A percentile compares a stretch with the other conserved stretches of the same genome.
Conservation (phyloP, 257 asterid species). For the Solanum tacnaense region DNA sequence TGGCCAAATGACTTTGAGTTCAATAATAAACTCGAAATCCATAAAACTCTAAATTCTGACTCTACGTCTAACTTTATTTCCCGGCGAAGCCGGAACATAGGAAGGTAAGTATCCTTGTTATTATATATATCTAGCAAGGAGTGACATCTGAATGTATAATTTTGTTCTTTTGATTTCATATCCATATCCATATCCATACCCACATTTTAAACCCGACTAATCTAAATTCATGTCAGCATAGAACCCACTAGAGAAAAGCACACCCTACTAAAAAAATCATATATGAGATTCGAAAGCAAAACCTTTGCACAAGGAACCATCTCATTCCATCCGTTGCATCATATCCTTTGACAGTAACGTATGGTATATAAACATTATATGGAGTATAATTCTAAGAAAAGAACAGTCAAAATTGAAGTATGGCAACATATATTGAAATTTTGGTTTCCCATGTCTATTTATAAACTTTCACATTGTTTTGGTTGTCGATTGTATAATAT, state of each 20-base stretch:
- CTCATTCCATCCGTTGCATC: neutral
- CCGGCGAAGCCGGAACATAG: neutral
- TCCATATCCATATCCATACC: no score
- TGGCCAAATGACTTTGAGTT: no score
- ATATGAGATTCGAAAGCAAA: neutral
- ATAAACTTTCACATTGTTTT: neutral
- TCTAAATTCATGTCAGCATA: neutral
- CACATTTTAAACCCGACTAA: neutral
- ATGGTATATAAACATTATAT: neutral
- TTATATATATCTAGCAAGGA: neutral
- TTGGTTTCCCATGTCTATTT: neutral
- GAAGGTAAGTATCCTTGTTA: neutral
- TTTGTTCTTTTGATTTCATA: no score
- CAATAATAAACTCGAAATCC: no score
- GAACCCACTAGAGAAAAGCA: neutral
- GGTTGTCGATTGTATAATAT: neutral
- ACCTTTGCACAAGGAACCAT: neutral
- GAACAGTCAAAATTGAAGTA: neutral
- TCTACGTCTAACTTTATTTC: no score
- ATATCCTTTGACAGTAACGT: neutral
- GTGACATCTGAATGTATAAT: no score
- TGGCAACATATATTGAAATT: neutral
- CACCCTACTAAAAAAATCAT: neutral
- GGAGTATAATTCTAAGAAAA: neutral
- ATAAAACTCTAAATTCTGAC: neutral